Evolutionary conservation across 1,139 yeast genomes (phyloP).

Genomic region (Sporopachydermia cereana): DNA sequence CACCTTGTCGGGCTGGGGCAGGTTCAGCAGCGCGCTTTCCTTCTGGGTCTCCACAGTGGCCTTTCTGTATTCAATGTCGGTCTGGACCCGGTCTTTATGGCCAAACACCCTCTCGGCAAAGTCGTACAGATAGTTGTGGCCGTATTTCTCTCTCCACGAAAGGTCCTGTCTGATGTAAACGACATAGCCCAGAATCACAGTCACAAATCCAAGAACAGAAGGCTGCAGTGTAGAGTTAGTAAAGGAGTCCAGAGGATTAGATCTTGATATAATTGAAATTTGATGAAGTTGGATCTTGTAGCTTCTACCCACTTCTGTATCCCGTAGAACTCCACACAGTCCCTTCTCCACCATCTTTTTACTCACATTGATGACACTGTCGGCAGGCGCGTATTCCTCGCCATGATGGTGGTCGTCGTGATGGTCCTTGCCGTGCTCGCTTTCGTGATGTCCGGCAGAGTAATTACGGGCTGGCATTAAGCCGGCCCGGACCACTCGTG

Average conservation of each 20-base stretch:
- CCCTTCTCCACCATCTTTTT: no score
- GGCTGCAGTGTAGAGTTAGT: background rate
- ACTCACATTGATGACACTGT: conserved; percentile 4
- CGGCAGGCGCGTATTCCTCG: conserved; percentile 5
- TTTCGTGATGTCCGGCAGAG: no score
- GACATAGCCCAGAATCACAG: background rate
- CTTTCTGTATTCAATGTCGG: background rate
- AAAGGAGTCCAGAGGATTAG: no score
- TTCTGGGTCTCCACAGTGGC: background rate
- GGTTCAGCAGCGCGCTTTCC: background rate
- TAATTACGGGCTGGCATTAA: background rate
- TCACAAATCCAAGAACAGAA: conserved; percentile 2
- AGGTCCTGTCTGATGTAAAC: background rate
- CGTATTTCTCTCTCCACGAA: conserved; percentile 3
- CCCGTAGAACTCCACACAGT: no score
- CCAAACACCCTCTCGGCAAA: conserved; percentile 4
- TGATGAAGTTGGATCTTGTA: no score
- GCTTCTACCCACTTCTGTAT: no score
- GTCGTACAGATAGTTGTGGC: conserved; percentile 4
- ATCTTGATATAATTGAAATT: no score
- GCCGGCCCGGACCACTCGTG: background rate
- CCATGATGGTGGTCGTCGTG: conserved; percentile 4
- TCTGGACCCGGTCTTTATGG: background rate
- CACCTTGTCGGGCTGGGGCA: conserved; percentile 3
- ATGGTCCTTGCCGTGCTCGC: background rate